These are phyloP conservation scores for Tuber borchii DNA, from an alignment of 495 filamentous ascomycete genomes.

Conservation along the genomic window DNA sequence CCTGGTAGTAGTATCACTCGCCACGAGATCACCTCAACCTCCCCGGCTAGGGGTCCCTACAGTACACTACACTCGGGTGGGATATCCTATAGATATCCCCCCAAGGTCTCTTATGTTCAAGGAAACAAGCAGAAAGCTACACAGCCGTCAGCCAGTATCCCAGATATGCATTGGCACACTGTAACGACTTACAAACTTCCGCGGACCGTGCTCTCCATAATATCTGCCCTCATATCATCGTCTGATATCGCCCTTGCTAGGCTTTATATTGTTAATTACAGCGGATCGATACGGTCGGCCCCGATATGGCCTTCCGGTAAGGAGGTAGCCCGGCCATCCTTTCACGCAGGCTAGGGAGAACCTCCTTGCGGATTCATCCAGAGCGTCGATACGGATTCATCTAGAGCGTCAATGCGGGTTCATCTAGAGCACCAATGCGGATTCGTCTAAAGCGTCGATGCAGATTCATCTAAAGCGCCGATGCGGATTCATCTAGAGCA, in stretches of 20 bases:
- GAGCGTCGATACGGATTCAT: background rate
- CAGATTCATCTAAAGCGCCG: too few species aligned
- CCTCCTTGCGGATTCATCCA: background rate
- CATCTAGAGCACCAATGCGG: too few species aligned
- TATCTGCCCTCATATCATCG: background rate
- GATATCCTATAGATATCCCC: background rate
- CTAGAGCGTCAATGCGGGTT: too few species aligned
- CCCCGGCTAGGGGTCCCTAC: background rate
- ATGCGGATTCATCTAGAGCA: too few species aligned
- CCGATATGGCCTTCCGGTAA: background rate
- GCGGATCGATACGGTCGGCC: background rate
- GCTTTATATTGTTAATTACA: background rate
- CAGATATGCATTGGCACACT: background rate
- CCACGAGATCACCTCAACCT: background rate
- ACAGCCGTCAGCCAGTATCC: background rate
- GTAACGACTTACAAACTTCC: background rate
- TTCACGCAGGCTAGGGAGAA: background rate
- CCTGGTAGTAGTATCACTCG: background rate
- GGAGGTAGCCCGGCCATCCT: background rate
- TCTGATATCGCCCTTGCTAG: slow-evolving; percentile 2
- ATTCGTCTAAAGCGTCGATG: too few species aligned
- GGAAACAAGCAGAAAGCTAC: background rate
- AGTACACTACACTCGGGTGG: background rate
- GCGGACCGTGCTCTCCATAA: background rate
- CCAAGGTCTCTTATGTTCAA: background rate